Evolutionary conservation across 139 green algal species (phyloP).

Genomic region (Parachlorella kessleri): DNA sequence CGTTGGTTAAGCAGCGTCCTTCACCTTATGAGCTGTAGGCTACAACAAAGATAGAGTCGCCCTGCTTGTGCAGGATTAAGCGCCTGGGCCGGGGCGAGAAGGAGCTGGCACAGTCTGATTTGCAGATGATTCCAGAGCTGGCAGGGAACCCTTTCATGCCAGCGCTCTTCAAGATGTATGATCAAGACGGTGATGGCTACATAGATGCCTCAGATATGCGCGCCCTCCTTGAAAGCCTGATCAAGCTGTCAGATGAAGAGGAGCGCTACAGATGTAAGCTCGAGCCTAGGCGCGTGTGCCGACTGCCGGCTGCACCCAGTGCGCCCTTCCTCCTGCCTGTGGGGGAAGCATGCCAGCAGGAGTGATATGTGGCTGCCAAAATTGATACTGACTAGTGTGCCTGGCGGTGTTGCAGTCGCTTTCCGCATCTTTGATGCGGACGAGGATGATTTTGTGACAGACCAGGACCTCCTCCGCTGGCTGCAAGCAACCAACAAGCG

Average conservation of each 20-base stretch:
- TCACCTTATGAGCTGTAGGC: too few species aligned
- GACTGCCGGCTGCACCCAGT: too few species aligned
- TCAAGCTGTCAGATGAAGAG: conserved; percentile 15
- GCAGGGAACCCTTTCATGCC: conserved; percentile 49
- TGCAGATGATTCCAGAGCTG: conserved; percentile 45
- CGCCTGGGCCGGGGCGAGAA: conserved; percentile 35
- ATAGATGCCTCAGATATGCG: conserved; percentile 23
- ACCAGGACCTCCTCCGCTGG: conserved; percentile 34
- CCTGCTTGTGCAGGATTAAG: conserved; percentile 21
- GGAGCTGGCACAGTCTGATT: conserved; percentile 34
- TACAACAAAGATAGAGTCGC: too few species aligned
- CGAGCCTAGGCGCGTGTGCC: too few species aligned
- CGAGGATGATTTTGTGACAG: conserved; percentile 38
- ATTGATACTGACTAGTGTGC: too few species aligned
- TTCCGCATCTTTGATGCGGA: conserved; percentile 50
- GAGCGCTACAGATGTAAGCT: conserved; percentile 27
- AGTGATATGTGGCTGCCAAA: too few species aligned
- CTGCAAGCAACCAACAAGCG: conserved; percentile 32
- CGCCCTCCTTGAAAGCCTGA: conserved; percentile 31
- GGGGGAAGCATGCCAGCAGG: too few species aligned
- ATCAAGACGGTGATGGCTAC: conserved; percentile 40
- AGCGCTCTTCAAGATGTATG: conserved; percentile 48
- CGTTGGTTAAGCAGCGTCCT: too few species aligned
- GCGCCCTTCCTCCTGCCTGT: too few species aligned
- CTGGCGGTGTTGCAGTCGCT: conserved; percentile 15